Evolutionary conservation across 2,329 filamentous ascomycete genomes (phyloP).

Genomic region (Colletotrichum sp.): DNA sequence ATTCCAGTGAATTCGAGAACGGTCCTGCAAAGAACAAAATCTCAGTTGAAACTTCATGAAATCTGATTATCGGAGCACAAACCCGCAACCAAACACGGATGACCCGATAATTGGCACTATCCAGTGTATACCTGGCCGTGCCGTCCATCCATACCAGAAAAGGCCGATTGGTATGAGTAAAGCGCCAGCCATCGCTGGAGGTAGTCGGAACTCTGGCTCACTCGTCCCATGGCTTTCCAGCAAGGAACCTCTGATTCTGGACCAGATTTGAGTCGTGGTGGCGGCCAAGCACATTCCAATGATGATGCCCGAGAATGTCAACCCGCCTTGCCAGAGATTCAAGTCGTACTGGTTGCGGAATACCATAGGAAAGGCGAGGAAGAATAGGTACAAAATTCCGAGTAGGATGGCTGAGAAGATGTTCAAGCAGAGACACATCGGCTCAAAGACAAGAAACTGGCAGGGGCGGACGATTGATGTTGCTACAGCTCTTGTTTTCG

Average conservation of each 20-base stretch:
- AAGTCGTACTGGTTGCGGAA: conserved; percentile 78
- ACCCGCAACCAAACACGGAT: conserved; percentile 72
- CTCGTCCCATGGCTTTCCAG: conserved; percentile 58
- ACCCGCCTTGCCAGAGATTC: conserved; percentile 76
- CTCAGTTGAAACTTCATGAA: background rate
- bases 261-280: conserved; percentile 68
- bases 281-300: conserved; percentile 69
- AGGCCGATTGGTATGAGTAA: conserved; percentile 74
- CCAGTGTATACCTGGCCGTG: conserved; percentile 10
- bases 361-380: conserved; percentile 85
- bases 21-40: conserved; percentile 50
- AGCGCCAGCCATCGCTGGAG: conserved; percentile 75
- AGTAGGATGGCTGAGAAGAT: conserved; percentile 82
- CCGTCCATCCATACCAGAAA: conserved; percentile 25
- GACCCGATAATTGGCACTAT: conserved; percentile 65
- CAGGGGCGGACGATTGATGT: conserved; percentile 71
- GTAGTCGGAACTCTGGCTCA: conserved; percentile 87
- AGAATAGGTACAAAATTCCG: conserved; percentile 88
- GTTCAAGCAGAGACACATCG: conserved; percentile 84
- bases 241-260: conserved; percentile 60
- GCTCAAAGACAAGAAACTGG: conserved; percentile 79
- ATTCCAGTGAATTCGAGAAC: conserved; percentile 82
- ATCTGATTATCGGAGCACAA: conserved; percentile 37
- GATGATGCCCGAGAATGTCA: conserved; percentile 76
- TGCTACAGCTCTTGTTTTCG: conserved; percentile 53